These are phyloP conservation scores for Vicia faba DNA, from an alignment of 306 rosid species.

Conservation along the genomic window DNA sequence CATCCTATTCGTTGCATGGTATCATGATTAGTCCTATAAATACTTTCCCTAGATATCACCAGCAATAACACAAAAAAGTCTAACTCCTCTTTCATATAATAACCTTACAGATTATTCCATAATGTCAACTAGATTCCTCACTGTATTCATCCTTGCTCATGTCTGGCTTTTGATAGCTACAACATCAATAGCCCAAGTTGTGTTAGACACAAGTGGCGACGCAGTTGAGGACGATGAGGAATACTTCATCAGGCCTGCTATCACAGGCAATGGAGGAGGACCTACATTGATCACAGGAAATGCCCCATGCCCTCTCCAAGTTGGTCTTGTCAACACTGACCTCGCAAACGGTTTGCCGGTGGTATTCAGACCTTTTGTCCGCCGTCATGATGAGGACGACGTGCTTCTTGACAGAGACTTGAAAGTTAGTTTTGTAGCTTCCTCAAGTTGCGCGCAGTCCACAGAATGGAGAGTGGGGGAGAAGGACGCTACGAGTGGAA, in stretches of 20 bases:
- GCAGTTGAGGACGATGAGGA: slow-evolving; percentile 45
- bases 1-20: neutral
- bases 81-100: neutral
- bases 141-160: neutral
- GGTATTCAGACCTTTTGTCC: slow-evolving; percentile 44
- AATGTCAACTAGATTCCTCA: neutral
- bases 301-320: slow-evolving; percentile 45
- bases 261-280: slow-evolving; percentile 61
- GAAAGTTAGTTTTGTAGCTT: slow-evolving; percentile 35
- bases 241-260: slow-evolving; percentile 62
- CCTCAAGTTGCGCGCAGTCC: slow-evolving; percentile 26
- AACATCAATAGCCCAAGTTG: slow-evolving; percentile 38
- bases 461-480: slow-evolving; percentile 50
- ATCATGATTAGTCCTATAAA: neutral
- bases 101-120: neutral
- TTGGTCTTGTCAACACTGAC: slow-evolving; percentile 50
- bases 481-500: neutral
- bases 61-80: neutral
- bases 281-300: slow-evolving; percentile 49
- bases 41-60: neutral
- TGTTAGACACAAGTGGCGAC: slow-evolving; percentile 49
- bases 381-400: neutral
- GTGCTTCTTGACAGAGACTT: slow-evolving; percentile 40
- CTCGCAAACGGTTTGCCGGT: slow-evolving; percentile 1
- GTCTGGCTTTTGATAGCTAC: slow-evolving; percentile 43